Conservation (phyloP, 2,329 filamentous ascomycete species). For the Sclerotinia spermophila region DNA sequence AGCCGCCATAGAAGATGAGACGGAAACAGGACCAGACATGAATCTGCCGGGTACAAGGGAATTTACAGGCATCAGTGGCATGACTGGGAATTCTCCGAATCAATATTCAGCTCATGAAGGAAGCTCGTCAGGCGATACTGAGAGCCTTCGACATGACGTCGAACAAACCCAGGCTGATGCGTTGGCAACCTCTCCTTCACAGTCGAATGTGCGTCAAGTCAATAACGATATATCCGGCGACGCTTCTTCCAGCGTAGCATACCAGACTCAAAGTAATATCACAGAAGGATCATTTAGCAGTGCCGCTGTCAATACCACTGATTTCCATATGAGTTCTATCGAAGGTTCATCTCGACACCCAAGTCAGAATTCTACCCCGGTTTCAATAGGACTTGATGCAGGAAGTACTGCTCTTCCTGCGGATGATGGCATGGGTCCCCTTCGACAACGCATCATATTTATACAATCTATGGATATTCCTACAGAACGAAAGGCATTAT, state of each 20-base stretch:
- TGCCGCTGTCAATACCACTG: slow-evolving; percentile 3
- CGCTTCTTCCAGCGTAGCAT: slow-evolving; percentile 28
- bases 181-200: slow-evolving; percentile 8
- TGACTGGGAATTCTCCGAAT: slow-evolving; percentile 16
- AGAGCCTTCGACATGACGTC: background rate
- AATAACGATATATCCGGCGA: slow-evolving; percentile 33
- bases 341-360: slow-evolving; percentile 29
- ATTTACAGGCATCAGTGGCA: background rate
- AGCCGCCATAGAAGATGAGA: slow-evolving; percentile 26
- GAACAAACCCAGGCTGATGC: background rate
- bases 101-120: slow-evolving; percentile 31
- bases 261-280: slow-evolving; percentile 30
- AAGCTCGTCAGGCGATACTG: background rate
- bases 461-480: slow-evolving; percentile 61
- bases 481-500: slow-evolving; percentile 62
- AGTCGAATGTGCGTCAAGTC: slow-evolving; percentile 23
- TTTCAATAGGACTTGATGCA: slow-evolving; percentile 22
- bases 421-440: slow-evolving; percentile 71
- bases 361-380: slow-evolving; percentile 25
- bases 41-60: background rate
- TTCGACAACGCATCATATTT: slow-evolving; percentile 64
- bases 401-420: slow-evolving; percentile 49
- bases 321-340: slow-evolving; percentile 27
- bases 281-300: slow-evolving; percentile 22
- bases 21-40: background rate